A percentile compares a stretch with the other conserved stretches of the same genome.
Conservation (phyloP, 768 basidiomycete species). For the Russula ochroleuca region DNA sequence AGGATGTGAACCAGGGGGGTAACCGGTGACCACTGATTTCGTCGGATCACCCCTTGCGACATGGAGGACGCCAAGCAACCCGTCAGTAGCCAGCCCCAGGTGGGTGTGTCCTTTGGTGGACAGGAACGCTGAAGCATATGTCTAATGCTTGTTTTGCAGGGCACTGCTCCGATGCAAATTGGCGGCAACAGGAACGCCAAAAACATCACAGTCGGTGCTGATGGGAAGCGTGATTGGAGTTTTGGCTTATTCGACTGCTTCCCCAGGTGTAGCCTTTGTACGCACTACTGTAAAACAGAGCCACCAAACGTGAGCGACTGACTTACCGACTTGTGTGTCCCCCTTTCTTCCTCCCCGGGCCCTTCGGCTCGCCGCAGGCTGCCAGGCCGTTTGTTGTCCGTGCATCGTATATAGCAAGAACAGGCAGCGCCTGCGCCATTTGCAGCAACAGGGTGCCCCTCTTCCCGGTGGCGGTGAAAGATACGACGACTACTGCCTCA, state of each 20-base stretch:
- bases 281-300: not conserved
- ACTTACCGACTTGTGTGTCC: not conserved
- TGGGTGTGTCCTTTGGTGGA: not conserved
- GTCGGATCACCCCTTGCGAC: not conserved
- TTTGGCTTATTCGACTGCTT: conserved; percentile 31
- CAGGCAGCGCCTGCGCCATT: conserved; percentile 40
- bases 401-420: conserved; percentile 41
- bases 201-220: conserved; percentile 28
- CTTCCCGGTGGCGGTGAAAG: conserved; percentile 25
- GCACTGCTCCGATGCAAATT: not conserved
- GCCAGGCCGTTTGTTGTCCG: conserved; percentile 40
- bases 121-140: not conserved
- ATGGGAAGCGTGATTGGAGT: conserved; percentile 37
- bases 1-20: not conserved
- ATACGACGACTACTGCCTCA: not conserved
- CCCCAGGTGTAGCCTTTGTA: conserved; percentile 31
- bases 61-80: not conserved
- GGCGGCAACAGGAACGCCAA: conserved; percentile 29
- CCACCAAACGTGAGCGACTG: too few relatives aligned
- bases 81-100: not conserved
- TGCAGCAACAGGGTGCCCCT: conserved; percentile 37
- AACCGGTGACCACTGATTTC: not conserved
- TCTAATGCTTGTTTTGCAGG: not conserved
- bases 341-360: too few relatives aligned
- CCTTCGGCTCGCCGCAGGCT: conserved; percentile 29